A percentile compares a stretch with the other conserved stretches of the same genome.
These are phyloP conservation scores for Penicillium italicum DNA, from an alignment of 2,329 filamentous ascomycete species.

Conservation along the genomic window DNA sequence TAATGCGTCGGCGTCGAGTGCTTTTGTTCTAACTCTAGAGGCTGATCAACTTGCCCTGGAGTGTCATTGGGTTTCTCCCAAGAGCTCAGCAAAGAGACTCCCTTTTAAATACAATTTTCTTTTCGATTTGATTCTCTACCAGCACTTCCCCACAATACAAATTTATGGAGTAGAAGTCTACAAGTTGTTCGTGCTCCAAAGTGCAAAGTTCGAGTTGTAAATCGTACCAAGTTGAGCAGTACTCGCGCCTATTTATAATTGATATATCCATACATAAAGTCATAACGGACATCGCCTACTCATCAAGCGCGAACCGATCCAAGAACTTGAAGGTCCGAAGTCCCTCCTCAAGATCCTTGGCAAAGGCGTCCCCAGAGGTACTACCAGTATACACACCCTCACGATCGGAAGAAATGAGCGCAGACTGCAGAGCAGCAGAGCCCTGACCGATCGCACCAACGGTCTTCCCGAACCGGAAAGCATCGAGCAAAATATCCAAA, in stretches of 20 bases:
- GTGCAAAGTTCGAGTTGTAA: background rate
- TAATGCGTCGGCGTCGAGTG: slow-evolving; percentile 10
- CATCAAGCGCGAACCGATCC: slow-evolving; percentile 54
- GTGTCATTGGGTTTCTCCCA: too few relatives aligned
- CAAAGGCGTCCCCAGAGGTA: slow-evolving; percentile 40
- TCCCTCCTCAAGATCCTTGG: slow-evolving; percentile 53
- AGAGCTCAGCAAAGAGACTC: background rate
- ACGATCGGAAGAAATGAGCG: slow-evolving; percentile 42
- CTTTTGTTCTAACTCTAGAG: background rate
- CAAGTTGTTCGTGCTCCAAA: background rate
- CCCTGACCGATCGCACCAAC: slow-evolving; percentile 56
- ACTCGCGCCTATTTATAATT: background rate
- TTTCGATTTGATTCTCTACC: background rate
- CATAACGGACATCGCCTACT: background rate
- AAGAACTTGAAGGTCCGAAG: slow-evolving; percentile 64
- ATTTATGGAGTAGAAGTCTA: background rate
- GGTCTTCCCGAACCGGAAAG: slow-evolving; percentile 68
- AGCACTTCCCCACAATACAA: background rate
- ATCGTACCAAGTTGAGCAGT: background rate
- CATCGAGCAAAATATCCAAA: slow-evolving; percentile 59
- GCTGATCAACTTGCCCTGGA: background rate
- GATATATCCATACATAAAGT: slow-evolving; percentile 1
- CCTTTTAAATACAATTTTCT: background rate
- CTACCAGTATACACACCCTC: slow-evolving; percentile 37
- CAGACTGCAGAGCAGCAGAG: slow-evolving; percentile 39